Evolutionary conservation across 2,329 filamentous ascomycete genomes (phyloP).

Genomic region (Passalora sequoiae): DNA sequence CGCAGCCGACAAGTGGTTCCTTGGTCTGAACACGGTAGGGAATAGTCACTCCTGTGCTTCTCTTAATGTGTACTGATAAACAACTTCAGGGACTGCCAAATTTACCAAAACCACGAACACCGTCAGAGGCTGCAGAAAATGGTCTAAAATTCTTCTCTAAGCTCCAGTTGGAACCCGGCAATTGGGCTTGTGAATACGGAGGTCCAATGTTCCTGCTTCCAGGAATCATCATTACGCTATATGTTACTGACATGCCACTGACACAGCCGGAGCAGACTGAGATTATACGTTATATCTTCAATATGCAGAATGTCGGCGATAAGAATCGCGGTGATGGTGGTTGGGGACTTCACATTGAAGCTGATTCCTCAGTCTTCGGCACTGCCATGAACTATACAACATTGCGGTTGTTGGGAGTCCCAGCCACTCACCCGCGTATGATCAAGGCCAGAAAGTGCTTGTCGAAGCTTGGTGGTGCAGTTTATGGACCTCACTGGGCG

Average conservation of each 20-base stretch:
- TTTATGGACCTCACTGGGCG: constrained; percentile 86
- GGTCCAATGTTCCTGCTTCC: constrained; percentile 94
- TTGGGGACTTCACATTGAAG: constrained; percentile 95
- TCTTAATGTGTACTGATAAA: constrained; percentile 9
- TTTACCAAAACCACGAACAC: constrained; percentile 64
- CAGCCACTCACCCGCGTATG: constrained; percentile 78
- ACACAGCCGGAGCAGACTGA: constrained; percentile 74
- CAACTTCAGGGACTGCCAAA: constrained; percentile 63
- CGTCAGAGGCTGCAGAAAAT: constrained; percentile 74
- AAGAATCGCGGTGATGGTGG: constrained; percentile 73
- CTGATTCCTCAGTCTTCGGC: constrained; percentile 84
- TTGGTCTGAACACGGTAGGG: constrained; percentile 71
- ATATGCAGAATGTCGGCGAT: constrained; percentile 59
- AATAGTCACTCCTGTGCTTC: too few species aligned
- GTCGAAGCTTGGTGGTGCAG: constrained; percentile 78
- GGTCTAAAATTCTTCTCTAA: constrained; percentile 83
- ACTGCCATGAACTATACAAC: constrained; percentile 81
- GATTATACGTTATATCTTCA: constrained; percentile 87
- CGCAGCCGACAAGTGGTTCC: constrained; percentile 79
- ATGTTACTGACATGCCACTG: constrained; percentile 82
- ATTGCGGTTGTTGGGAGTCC: constrained; percentile 75
- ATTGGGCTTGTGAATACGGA: constrained; percentile 97
- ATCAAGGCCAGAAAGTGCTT: constrained; percentile 75
- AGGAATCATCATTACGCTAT: constrained; percentile 78
- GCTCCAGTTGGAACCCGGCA: constrained; percentile 79